Evolutionary conservation across 805 yeast species (phyloP).

Genomic region (Hanseniaspora taiwanica): DNA sequence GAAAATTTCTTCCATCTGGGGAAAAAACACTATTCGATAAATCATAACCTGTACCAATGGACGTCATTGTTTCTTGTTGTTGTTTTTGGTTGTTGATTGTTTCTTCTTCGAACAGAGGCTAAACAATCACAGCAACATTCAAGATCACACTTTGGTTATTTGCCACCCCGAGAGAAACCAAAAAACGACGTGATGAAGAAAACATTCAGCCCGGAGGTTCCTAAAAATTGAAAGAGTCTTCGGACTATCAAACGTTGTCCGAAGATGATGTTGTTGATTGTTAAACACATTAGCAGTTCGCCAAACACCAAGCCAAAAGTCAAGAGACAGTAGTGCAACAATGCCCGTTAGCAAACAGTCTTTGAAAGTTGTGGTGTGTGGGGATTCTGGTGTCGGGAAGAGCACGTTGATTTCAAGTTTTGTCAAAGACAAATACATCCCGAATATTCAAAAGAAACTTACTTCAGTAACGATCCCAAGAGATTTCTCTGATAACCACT

Average conservation of each 20-base stretch:
- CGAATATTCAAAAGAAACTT: conserved; percentile 61
- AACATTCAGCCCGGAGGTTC: too few relatives aligned
- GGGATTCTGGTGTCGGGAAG: conserved; percentile 79
- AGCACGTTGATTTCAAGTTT: conserved; percentile 67
- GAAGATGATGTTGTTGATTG: too few relatives aligned
- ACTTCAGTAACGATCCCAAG: conserved; percentile 59
- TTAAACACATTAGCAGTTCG: too few relatives aligned
- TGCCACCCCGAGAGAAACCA: too few relatives aligned
- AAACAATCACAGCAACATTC: too few relatives aligned
- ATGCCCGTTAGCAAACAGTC: background rate
- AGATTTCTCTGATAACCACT: conserved; percentile 45
- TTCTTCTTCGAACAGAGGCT: background rate
- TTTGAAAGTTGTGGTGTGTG: conserved; percentile 74
- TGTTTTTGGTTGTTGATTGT: background rate
- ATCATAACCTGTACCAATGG: conserved; percentile 98
- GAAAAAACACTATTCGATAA: conserved; percentile 87
- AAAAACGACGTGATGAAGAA: too few relatives aligned
- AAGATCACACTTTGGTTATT: too few relatives aligned
- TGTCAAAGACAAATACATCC: conserved; percentile 68
- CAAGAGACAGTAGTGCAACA: too few relatives aligned
- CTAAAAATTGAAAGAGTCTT: too few relatives aligned
- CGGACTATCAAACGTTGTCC: too few relatives aligned
- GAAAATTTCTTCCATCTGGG: conserved; percentile 88
- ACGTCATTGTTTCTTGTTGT: conserved; percentile 36
- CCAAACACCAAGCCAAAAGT: too few relatives aligned